These are phyloP conservation scores for Pelargonium nanum DNA, from an alignment of 345 rosid species.

Conservation along the genomic window DNA sequence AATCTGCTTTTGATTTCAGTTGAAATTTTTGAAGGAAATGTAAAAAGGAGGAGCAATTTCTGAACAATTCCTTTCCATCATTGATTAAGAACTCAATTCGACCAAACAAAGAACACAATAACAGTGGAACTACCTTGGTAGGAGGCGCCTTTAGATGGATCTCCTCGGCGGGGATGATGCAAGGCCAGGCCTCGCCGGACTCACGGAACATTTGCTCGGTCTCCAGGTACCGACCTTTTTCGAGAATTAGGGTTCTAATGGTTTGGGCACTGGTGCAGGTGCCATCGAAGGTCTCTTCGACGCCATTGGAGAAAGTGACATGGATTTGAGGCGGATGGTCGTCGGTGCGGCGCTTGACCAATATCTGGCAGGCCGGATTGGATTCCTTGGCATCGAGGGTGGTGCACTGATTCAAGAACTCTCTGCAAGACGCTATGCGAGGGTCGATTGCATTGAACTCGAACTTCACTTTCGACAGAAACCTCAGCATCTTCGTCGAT, in stretches of 20 bases:
- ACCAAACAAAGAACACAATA: not conserved
- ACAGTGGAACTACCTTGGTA: constrained; percentile 45
- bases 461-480: constrained; percentile 64
- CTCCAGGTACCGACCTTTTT: constrained; percentile 69
- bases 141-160: constrained; percentile 53
- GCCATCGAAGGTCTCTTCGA: constrained; percentile 69
- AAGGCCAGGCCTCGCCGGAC: constrained; percentile 89
- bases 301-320: constrained; percentile 78
- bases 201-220: constrained; percentile 92
- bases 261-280: constrained; percentile 66
- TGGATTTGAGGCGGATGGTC: constrained; percentile 72
- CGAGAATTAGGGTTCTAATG: constrained; percentile 65
- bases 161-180: constrained; percentile 70
- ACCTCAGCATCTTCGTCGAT: constrained; percentile 76
- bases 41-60: not conserved
- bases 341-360: constrained; percentile 84
- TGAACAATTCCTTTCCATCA: no score
- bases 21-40: not conserved
- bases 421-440: constrained; percentile 66
- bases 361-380: constrained; percentile 65
- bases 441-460: constrained; percentile 85
- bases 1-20: not conserved
- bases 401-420: constrained; percentile 89
- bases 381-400: constrained; percentile 83
- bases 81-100: no score